Conservation (phyloP, 2,329 filamentous ascomycete species). For the Leptographium wingfieldii region DNA sequence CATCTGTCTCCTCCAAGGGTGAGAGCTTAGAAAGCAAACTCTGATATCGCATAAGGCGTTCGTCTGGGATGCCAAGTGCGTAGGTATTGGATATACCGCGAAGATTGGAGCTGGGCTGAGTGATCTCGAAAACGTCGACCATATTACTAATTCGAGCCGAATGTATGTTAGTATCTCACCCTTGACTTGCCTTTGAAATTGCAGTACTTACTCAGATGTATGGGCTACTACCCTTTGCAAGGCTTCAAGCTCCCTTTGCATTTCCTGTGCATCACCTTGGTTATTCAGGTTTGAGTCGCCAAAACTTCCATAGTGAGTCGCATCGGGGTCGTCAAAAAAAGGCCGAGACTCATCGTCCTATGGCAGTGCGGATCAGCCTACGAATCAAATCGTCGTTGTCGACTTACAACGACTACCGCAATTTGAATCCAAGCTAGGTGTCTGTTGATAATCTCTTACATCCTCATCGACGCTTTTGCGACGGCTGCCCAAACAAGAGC, state of each 20-base stretch:
- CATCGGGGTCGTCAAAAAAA: constrained; percentile 48
- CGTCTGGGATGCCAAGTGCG: constrained; percentile 40
- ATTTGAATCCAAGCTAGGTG: not conserved
- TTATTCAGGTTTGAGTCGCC: constrained; percentile 39
- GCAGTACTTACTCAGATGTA: constrained; percentile 45
- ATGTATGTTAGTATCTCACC: not conserved
- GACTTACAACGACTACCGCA: not conserved
- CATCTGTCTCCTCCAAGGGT: constrained; percentile 28
- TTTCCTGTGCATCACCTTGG: constrained; percentile 48
- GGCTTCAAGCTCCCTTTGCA: constrained; percentile 51
- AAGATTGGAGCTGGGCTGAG: constrained; percentile 33
- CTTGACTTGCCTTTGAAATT: not conserved
- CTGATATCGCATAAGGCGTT: constrained; percentile 45
- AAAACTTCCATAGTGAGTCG: constrained; percentile 50
- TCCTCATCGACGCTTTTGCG: constrained; percentile 41
- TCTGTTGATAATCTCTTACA: constrained; percentile 22
- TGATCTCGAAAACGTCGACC: constrained; percentile 55
- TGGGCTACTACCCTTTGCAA: constrained; percentile 50
- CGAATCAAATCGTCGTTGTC: no score
- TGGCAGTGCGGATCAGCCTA: not conserved
- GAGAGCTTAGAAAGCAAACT: constrained; percentile 48
- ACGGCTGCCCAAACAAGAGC: constrained; percentile 44
- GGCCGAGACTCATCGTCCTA: constrained; percentile 46
- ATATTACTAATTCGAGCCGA: constrained; percentile 37
- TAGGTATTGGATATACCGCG: constrained; percentile 27